Evolutionary conservation across 2,329 filamentous ascomycete species (phyloP), one percentile per base, ranked within the genome.

Genomic region (Coniosporium tulheliwenetii): DNA sequence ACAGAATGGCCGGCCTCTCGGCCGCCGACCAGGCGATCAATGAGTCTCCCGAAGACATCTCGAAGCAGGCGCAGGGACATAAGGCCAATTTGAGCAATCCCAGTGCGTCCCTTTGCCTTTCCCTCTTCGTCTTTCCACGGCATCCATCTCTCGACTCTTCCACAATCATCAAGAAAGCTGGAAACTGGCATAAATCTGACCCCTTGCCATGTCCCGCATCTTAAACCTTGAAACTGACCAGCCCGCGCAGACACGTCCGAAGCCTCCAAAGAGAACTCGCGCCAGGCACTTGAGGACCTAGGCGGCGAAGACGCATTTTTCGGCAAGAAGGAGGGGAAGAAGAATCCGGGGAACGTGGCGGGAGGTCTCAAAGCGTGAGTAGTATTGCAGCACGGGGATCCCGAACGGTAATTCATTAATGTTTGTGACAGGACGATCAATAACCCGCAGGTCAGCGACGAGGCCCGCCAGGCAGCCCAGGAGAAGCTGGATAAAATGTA

Each of bases 1-100:
- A 26, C 19, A 26, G 19, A 26, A 26, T 26, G 19, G 19, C 19
- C 19, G 19, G 19, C 19, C 19, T 26, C 19, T 26, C 19, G 19
- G 19, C 19, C 19, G 19, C 19, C 4, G 19, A 26, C 19, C 19
- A 26, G 19, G 19, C 19, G 7, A 26, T 26, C 7, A 26, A 26
- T 7, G 19, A 26, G 19, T 35, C 32, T 8, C 32, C 32, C 3
- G 32, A 35, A 35, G 32, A 35, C 12, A n/a, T n/a, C 32, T 35
- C 32, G 12, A 35, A 35, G 3, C 12, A 35, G 32, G 32, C 32
- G 12, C 32, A 15, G 14, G 65, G 65, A 10, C 64, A 68, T 51
- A 67, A 67, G 52, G 65, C 66, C 2, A 69, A 69, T 45, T 46
- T 69, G 13, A 57, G 59, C 42, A 69, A 69, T 44, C 64, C 65